A percentile compares a stretch with the other conserved stretches of the same genome.
Conservation (phyloP, 495 filamentous ascomycete species). For the Neurospora sp. region DNA sequence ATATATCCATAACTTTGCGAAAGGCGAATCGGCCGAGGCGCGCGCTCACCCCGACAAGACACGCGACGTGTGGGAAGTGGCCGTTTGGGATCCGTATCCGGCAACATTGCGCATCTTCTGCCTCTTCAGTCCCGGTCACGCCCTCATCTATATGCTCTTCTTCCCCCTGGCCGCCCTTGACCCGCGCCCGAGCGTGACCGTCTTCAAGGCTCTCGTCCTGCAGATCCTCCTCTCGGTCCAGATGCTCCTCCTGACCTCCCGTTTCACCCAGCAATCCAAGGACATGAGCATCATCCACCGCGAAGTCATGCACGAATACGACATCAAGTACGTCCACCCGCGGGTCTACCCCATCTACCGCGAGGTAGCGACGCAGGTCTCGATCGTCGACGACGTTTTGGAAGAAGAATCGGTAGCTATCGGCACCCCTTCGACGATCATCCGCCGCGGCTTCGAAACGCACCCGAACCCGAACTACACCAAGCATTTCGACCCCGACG, state of each 20-base stretch:
- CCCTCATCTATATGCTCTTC: constrained; percentile 78
- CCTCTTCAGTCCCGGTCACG: constrained; percentile 85
- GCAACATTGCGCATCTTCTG: constrained; percentile 76
- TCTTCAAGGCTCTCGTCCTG: constrained; percentile 68
- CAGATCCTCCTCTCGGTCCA: constrained; percentile 66
- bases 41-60: constrained; percentile 76
- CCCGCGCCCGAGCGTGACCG: constrained; percentile 69
- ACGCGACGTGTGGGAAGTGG: constrained; percentile 89
- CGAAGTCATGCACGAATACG: constrained; percentile 90
- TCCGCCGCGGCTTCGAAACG: constrained; percentile 73
- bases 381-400: constrained; percentile 32
- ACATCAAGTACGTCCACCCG: constrained; percentile 90
- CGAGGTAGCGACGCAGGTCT: constrained; percentile 73
- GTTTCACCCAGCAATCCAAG: constrained; percentile 74
- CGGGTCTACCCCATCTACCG: constrained; percentile 69
- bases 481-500: constrained; percentile 66
- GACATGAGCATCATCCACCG: constrained; percentile 76
- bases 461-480: constrained; percentile 84
- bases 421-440: constrained; percentile 66
- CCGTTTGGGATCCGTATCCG: constrained; percentile 86
- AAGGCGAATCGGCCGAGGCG: constrained; percentile 50
- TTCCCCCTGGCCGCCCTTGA: constrained; percentile 68
- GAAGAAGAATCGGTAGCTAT: constrained; percentile 50
- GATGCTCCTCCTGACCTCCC: constrained; percentile 55
- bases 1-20: constrained; percentile 58